A percentile compares a stretch with the other conserved stretches of the same genome.
phyloP scores from a whole-genome alignment of 2,329 filamentous ascomycete genomes.

The Ceratocystis smalleyi region DNA sequence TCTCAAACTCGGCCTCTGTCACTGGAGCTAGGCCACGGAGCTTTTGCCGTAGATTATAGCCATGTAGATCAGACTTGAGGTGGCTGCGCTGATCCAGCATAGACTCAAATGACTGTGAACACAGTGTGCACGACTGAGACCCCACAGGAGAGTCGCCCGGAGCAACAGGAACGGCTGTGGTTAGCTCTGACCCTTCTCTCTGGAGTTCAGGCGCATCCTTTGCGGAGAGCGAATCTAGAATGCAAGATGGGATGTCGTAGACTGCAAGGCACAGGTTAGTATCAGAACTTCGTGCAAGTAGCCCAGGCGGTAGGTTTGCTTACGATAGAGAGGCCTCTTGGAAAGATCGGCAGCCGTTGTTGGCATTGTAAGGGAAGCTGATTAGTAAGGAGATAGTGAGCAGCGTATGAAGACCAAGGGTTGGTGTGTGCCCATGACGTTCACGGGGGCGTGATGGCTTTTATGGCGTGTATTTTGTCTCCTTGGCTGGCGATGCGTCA shows the following conservation, averaged over 20 bases:
- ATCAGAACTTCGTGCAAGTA: neutral
- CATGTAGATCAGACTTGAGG: slow-evolving; percentile 76
- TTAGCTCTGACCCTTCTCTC: slow-evolving; percentile 20
- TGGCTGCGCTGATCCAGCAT: slow-evolving; percentile 74
- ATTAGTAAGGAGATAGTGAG: no score
- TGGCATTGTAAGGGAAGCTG: neutral
- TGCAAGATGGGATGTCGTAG: slow-evolving; percentile 64
- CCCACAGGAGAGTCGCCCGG: slow-evolving; percentile 34
- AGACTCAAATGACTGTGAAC: slow-evolving; percentile 52
- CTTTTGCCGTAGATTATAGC: slow-evolving; percentile 90
- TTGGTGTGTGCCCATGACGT: no score
- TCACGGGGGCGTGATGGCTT: neutral
- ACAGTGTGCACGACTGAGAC: slow-evolving; percentile 67
- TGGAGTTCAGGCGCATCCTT: slow-evolving; percentile 24
- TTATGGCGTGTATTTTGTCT: neutral
- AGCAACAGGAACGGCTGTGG: slow-evolving; percentile 20
- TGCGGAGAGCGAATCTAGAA: slow-evolving; percentile 50
- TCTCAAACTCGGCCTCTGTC: slow-evolving; percentile 71
- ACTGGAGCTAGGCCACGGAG: slow-evolving; percentile 57
- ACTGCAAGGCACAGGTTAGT: slow-evolving; percentile 33
- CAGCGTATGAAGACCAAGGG: no score
- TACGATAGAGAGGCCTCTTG: slow-evolving; percentile 14
- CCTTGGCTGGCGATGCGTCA: slow-evolving; percentile 6
- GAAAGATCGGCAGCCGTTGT: slow-evolving; percentile 10
- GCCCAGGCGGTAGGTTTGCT: neutral